Evolutionary conservation across 192 early-diverging fungal species (phyloP).

Genomic region (Coemansia sp.): DNA sequence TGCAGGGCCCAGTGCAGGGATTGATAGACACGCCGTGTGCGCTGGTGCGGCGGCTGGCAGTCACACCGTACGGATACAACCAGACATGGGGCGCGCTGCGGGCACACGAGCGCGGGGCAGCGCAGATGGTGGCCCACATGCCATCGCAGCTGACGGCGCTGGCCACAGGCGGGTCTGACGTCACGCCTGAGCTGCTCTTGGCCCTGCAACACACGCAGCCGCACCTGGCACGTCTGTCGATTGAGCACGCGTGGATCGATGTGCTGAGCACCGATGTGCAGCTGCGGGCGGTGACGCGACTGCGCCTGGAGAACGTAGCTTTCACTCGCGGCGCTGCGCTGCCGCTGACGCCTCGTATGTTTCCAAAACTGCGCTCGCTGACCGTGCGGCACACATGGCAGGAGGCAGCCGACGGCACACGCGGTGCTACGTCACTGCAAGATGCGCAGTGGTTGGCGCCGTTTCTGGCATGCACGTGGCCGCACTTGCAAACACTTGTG

Average conservation of each 20-base stretch:
- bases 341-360: slow-evolving; percentile 25
- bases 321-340: slow-evolving; percentile 14
- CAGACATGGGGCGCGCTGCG: slow-evolving; percentile 41
- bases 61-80: slow-evolving; percentile 46
- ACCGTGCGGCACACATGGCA: slow-evolving; percentile 45
- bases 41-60: slow-evolving; percentile 23
- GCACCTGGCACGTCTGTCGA: slow-evolving; percentile 13
- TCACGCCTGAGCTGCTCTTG: slow-evolving; percentile 30
- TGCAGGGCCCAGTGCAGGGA: background rate
- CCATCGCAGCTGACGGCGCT: slow-evolving; percentile 28
- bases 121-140: slow-evolving; percentile 15
- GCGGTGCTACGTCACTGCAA: slow-evolving; percentile 47
- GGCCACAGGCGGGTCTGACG: slow-evolving; percentile 35
- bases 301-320: slow-evolving; percentile 43
- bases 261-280: slow-evolving; percentile 13
- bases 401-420: slow-evolving; percentile 18
- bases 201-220: slow-evolving; percentile 34
- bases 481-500: slow-evolving; percentile 22
- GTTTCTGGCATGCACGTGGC: slow-evolving; percentile 26
- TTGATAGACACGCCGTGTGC: background rate
- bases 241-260: slow-evolving; percentile 39
- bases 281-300: slow-evolving; percentile 14
- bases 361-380: slow-evolving; percentile 29
- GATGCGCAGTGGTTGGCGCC: slow-evolving; percentile 24
- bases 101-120: slow-evolving; percentile 26